Evolutionary conservation across 2,329 filamentous ascomycete species (phyloP), one percentile per base, ranked within the genome.

Genomic region (Penicillium aurantiogriseum): DNA sequence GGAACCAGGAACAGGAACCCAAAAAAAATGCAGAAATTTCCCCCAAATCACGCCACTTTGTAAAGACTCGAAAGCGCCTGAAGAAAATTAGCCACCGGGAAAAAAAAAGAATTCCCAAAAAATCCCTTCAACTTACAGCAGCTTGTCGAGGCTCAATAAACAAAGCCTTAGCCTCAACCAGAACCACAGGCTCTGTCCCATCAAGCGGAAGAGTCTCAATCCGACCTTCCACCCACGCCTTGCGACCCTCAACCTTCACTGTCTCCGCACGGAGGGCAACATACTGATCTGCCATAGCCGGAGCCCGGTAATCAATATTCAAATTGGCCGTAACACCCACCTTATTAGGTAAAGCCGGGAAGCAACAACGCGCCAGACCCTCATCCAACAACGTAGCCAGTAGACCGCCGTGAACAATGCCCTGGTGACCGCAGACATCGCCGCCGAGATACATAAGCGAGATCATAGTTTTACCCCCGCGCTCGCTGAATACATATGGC

Each of bases 321-420:
- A 99, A 78, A 69, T 88, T 93, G 51, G 93, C 94, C 40, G 94
- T 97, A 43, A 72, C 97, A 83, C 60, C 88, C 88, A 62, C 85
- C 65, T 91, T 90, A 71, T 93, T 91, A 31, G 93, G 93, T 69
- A 97, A 80, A 25, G 91, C 91, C 5, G 86, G 87, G 75, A 97
- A 96, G 71, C 90, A 95, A 74, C 91, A 95, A 54, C 91, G 83
- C 33, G 90, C 93, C 43, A 97, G 79, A 0, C 91, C 91, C 74
- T 97, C 93, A 71, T 97, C 93, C 52, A 97, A 79, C 72, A 97
- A 83, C 13, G 93, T 97, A n/a, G 93, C 93, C 56, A 97, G 79
- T 63, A 96, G 79, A 0, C 93, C 93, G 50, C 93, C 93, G 73
- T 97, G 94, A 7, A 97, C 84, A 61, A 97, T 91, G 3, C 90